Evolutionary conservation across 2,329 filamentous ascomycete genomes (phyloP).

Genomic region (Trichoderma koningiopsis): DNA sequence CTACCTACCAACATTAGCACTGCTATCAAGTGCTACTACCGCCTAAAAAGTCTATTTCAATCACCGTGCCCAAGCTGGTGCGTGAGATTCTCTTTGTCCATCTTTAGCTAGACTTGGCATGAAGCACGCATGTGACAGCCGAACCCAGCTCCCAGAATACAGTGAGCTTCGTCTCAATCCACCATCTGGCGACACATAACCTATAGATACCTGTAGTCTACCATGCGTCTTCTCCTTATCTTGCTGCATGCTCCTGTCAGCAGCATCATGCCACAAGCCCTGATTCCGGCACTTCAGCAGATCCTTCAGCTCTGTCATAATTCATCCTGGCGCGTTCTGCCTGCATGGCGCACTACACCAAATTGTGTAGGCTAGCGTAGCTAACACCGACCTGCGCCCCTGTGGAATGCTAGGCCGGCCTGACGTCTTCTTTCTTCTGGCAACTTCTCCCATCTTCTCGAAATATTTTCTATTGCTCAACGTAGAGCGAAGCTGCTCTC

Average conservation of each 20-base stretch:
- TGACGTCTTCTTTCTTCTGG: constrained; percentile 8
- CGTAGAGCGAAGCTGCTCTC: neutral
- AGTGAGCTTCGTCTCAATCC: neutral
- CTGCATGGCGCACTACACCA: constrained; percentile 21
- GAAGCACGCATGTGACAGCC: neutral
- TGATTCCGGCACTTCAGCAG: neutral
- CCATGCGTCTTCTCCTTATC: neutral
- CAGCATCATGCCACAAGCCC: neutral
- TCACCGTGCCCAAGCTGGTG: neutral
- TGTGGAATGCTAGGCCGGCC: neutral
- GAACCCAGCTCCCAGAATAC: neutral
- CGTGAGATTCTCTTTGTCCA: neutral
- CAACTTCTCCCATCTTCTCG: neutral
- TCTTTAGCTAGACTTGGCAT: neutral
- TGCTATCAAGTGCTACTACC: neutral
- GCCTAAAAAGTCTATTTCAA: neutral
- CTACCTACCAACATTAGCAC: neutral
- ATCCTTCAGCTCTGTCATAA: neutral
- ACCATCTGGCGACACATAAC: neutral
- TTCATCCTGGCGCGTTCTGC: neutral
- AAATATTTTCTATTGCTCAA: neutral
- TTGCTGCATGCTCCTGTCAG: neutral
- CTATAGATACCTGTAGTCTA: neutral
- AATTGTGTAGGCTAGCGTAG: constrained; percentile 17
- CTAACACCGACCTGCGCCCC: constrained; percentile 11